Percentiles rank a stretch among this genome's conserved stretches.
Evolutionary conservation across 2,329 filamentous ascomycete species (phyloP).

Genomic region (Microsporum audouinii): DNA sequence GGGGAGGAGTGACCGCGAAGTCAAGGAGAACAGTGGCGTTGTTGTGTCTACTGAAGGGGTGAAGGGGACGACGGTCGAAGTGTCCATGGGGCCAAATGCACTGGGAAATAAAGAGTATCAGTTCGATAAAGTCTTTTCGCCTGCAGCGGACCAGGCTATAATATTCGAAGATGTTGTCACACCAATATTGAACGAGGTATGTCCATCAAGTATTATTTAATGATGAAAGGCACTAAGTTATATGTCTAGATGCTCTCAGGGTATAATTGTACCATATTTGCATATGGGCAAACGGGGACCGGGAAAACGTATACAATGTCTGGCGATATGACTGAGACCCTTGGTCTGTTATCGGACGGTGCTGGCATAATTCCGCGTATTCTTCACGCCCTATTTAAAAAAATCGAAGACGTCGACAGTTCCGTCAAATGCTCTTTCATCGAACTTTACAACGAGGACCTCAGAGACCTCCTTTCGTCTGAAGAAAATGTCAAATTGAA

Average conservation of each 20-base stretch:
- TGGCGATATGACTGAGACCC: slow-evolving; percentile 80
- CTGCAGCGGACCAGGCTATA: slow-evolving; percentile 84
- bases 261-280: slow-evolving; percentile 97
- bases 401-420: slow-evolving; percentile 71
- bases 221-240: neutral
- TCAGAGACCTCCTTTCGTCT: slow-evolving; percentile 72
- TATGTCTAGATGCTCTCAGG: slow-evolving; percentile 66
- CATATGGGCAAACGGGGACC: slow-evolving; percentile 94
- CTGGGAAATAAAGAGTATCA: slow-evolving; percentile 92
- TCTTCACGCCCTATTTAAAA: slow-evolving; percentile 73
- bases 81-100: slow-evolving; percentile 86
- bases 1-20: slow-evolving; percentile 82
- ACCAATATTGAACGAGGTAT: slow-evolving; percentile 83
- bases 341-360: slow-evolving; percentile 76
- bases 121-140: slow-evolving; percentile 95
- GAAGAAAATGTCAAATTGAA: slow-evolving; percentile 84
- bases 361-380: slow-evolving; percentile 93
- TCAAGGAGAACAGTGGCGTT: slow-evolving; percentile 87
- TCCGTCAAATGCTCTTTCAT: slow-evolving; percentile 98
- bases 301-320: slow-evolving; percentile 99
- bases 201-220: slow-evolving; percentile 16
- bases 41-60: slow-evolving; percentile 82
- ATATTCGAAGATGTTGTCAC: slow-evolving; percentile 91
- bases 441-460: slow-evolving; percentile 94
- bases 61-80: slow-evolving; percentile 68